Evolutionary conservation across 208 protist species (phyloP).

Genomic region (Trypanosoma conorhini): DNA sequence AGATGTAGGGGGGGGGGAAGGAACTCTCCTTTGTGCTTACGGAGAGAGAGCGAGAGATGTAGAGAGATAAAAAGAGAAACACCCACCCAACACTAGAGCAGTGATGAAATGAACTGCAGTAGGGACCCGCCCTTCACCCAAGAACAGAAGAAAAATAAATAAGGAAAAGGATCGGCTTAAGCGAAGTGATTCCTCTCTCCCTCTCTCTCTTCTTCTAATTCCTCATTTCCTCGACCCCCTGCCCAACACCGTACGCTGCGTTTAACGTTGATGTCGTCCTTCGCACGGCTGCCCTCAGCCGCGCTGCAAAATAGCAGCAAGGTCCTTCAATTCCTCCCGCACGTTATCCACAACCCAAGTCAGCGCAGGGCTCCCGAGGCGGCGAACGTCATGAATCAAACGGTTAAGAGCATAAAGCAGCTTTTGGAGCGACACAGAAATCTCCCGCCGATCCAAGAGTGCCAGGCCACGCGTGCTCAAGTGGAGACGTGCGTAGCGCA

Average conservation of each 20-base stretch:
- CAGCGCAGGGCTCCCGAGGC: constrained; percentile 28
- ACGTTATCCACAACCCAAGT: constrained; percentile 19
- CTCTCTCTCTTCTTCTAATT: too few relatives aligned
- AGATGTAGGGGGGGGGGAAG: neutral
- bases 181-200: neutral
- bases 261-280: neutral
- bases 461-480: neutral
- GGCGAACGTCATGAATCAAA: constrained; percentile 29
- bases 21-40: neutral
- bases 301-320: constrained; percentile 12
- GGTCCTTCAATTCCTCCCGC: constrained; percentile 24
- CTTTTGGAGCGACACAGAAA: constrained; percentile 37
- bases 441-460: constrained; percentile 27
- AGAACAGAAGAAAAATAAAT: too few relatives aligned
- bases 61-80: neutral
- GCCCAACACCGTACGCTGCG: too few relatives aligned
- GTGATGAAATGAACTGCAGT: too few relatives aligned
- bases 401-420: constrained; percentile 41
- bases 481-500: constrained; percentile 31
- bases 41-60: neutral
- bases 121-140: too few relatives aligned
- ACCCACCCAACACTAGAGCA: neutral
- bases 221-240: too few relatives aligned
- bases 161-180: neutral
- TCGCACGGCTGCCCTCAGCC: neutral